Conservation (phyloP, 495 filamentous ascomycete species). For the Mytilinidion resinicola region DNA sequence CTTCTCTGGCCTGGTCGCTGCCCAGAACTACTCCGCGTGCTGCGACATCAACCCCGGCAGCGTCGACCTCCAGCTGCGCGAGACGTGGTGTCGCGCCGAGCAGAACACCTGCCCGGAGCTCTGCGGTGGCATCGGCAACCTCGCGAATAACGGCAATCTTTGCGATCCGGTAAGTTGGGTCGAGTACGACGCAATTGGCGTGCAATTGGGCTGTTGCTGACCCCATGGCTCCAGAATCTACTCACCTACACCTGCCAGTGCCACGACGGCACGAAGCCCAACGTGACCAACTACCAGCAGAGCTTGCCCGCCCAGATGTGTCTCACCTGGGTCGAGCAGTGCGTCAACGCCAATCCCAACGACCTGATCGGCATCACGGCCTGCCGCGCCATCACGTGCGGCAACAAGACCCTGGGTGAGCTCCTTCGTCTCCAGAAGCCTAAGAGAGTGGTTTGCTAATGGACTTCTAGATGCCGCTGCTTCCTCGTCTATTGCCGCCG, state of each 20-base stretch:
- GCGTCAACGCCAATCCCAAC: constrained; percentile 43
- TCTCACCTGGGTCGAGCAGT: constrained; percentile 44
- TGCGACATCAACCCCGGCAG: constrained; percentile 23
- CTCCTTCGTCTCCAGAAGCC: constrained; percentile 2
- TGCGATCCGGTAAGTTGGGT: constrained; percentile 33
- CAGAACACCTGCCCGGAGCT: constrained; percentile 34
- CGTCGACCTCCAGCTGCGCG: constrained; percentile 13
- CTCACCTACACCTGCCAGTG: constrained; percentile 52
- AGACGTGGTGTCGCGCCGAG: constrained; percentile 34
- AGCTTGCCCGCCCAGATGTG: constrained; percentile 57
- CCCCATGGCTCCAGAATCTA: constrained; percentile 33
- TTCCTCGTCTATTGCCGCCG: constrained; percentile 16
- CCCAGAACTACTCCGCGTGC: constrained; percentile 31
- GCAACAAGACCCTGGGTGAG: constrained; percentile 40
- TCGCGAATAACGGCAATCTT: constrained; percentile 23
- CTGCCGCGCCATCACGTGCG: constrained; percentile 46
- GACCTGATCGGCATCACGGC: constrained; percentile 41
- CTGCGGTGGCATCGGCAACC: constrained; percentile 30
- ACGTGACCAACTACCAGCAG: constrained; percentile 46
- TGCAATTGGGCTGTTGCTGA: not conserved
- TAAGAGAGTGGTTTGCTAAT: too few relatives aligned
- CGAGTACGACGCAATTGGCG: not conserved
- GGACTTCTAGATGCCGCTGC: constrained; percentile 5
- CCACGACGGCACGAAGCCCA: constrained; percentile 45
- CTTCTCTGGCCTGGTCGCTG: constrained; percentile 32